Evolutionary conservation across 1,284 basidiomycete genomes (phyloP).

Genomic region (Omphalotus olearius): DNA sequence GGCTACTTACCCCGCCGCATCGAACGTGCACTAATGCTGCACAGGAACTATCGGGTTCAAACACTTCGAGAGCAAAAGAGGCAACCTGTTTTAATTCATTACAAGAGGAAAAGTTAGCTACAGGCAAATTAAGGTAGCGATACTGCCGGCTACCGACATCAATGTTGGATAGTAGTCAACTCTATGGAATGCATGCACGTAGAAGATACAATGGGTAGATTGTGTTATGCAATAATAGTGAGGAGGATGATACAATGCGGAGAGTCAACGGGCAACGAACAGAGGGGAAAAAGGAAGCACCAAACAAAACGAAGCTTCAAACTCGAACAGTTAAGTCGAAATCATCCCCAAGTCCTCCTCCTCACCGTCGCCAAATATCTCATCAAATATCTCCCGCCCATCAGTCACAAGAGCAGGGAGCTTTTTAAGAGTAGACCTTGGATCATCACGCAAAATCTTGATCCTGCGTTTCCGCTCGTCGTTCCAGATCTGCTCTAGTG

Average conservation of each 20-base stretch:
- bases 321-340: conserved; percentile 47
- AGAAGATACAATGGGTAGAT: conserved; percentile 1
- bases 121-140: no score
- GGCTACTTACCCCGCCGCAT: no score
- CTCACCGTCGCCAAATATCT: conserved; percentile 55
- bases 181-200: conserved; percentile 2
- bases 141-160: no score
- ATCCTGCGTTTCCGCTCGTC: conserved; percentile 70
- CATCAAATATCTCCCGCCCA: conserved; percentile 72
- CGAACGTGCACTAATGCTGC: no score
- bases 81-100: no score
- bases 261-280: conserved; percentile 1
- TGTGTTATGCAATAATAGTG: background rate
- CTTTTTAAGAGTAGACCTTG: conserved; percentile 39
- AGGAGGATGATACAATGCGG: conserved; percentile 2
- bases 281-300: conserved; percentile 2
- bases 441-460: conserved; percentile 59
- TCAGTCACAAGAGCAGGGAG: conserved; percentile 62
- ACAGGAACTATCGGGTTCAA: no score
- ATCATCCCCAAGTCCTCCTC: conserved; percentile 65
- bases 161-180: background rate
- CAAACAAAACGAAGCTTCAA: conserved; percentile 3
- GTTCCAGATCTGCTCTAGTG: conserved; percentile 81
- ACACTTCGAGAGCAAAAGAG: no score
- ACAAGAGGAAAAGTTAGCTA: no score